These are phyloP conservation scores for Trichoderma hamatum DNA, from an alignment of 2,329 filamentous ascomycete genomes.

Conservation along the genomic window DNA sequence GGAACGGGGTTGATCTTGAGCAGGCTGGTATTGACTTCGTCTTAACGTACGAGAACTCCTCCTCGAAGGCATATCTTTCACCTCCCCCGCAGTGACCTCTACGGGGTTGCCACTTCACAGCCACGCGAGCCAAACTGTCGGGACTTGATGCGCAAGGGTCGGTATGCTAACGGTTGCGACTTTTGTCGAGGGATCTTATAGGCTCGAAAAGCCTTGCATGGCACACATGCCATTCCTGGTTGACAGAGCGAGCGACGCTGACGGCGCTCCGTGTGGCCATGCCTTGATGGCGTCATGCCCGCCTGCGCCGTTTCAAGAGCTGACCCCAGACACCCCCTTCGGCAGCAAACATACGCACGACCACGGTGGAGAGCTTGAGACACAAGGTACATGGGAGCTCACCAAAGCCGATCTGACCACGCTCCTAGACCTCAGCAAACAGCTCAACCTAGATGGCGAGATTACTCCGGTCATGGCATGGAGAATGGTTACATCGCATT, in stretches of 20 bases:
- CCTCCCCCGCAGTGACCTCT: constrained; percentile 57
- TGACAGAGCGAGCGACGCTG: constrained; percentile 59
- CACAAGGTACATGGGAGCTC: constrained; percentile 76
- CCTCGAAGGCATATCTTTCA: constrained; percentile 67
- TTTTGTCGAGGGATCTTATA: constrained; percentile 53
- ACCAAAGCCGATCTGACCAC: constrained; percentile 76
- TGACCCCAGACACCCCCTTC: constrained; percentile 56
- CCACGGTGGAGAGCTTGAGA: constrained; percentile 30
- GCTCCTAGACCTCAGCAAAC: constrained; percentile 80
- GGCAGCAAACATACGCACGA: constrained; percentile 48
- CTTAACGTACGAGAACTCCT: constrained; percentile 74
- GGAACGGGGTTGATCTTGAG: constrained; percentile 67
- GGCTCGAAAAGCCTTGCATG: constrained; percentile 91
- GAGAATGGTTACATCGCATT: constrained; percentile 76
- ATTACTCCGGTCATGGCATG: constrained; percentile 97
- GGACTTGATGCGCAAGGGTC: constrained; percentile 31
- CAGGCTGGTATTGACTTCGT: constrained; percentile 89
- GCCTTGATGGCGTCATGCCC: constrained; percentile 92
- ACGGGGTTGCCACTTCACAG: constrained; percentile 16
- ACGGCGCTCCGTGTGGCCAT: constrained; percentile 78
- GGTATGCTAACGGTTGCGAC: constrained; percentile 50
- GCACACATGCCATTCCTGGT: constrained; percentile 82
- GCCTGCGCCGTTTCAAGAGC: constrained; percentile 62
- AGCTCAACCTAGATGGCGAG: constrained; percentile 82
- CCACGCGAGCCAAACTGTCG: constrained; percentile 28